Base-by-base conservation (phyloP, 805 yeast species). In the Zygoascus flipseniorum region DNA sequence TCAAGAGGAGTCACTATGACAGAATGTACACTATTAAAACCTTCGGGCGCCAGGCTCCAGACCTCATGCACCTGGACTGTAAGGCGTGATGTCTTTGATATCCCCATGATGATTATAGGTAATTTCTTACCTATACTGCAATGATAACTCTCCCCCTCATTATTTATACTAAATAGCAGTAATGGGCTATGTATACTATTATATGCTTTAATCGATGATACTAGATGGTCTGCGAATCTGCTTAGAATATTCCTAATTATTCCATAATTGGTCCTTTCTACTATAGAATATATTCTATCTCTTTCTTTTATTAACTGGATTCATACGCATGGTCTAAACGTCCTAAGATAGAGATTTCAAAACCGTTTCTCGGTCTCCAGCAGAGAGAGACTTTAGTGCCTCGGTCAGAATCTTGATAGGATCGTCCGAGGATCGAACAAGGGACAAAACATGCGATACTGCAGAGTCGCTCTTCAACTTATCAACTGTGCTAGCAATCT, bases 61-160 rank as follows among this genome's bases (percentile, higher is more conserved):
- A 86, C 89, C 61, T 83, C 89, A 42, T 81, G 88, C 43, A 87
- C 87, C 14, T 85, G 93, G 89, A 87, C 95, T 0, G 88, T 87
- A 14, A 85, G 85, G 59, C 72, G 93, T 59, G 95, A 87, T 69
- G 80, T 83, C 48, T 87, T 86, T 69, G 92, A 86, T 67, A 80
- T 87, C 48, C 95, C 96, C 8, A 82, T 86, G 87, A 72, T 87
- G 62, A 81, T 87, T 18, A 83, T 86, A 46, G 95, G 95, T 0
- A 92, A 87, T 43, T 58, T 57, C 53, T 26, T 49, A 16, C 52
- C 52, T 23, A 49, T 49, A 3, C 26, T 49, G 39, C 13, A 46
- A 20, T 46, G 49, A 46, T 28, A 26, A 13, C n/a, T 28, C 41
- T 39, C 41, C 23, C 23, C 13, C n/a, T 20, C 49, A n/a, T 23